Evolutionary conservation across 306 rosid species (phyloP), one percentile per base, ranked within the genome.

Genomic region (Cucumis hystrix): DNA sequence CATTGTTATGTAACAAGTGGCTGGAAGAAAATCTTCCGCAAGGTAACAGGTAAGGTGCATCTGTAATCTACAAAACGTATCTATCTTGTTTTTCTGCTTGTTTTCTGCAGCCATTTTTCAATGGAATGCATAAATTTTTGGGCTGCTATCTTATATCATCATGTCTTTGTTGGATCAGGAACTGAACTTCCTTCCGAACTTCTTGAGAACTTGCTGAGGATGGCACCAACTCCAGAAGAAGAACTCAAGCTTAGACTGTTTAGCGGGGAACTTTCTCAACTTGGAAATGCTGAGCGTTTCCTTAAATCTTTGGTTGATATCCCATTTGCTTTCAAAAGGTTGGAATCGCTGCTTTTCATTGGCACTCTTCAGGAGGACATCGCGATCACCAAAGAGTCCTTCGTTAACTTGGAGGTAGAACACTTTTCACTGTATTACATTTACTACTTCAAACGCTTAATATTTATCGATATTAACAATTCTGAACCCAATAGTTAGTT

Each of bases 211-310:
- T 77, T 96, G 81, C 51, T 96, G 83, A 92, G 88, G 88, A 92
- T 96, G 98, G 88, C 92, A 57, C 99, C 99, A 67, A 91, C 98
- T 0, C 8, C 71, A 23, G 99, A 96, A 66, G 99, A 96, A 88
- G 99, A 96, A 81, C 89, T 89, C 72, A 96, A 91, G 85, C 98
- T 96, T 76, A 89, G 96, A 85, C 75, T 86, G 56, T 96, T 80
- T 81, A 76, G 8, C 81, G 99, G 98, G 61, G 78, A 73, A 62
- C 56, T 71, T 79, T 65, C 93, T 69, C 91, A 69, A 79, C 99
- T 96, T 52, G 88, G 96, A 41, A 93, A 92, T 15, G 99, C 99
- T 59, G 99, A 96, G 52, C 91, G 92, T 43, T 96, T 96, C 86
- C 84, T 96, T 18, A 96, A 92, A 85, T 78, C 76, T 25, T 30